Evolutionary conservation across 495 filamentous ascomycete species (phyloP), one percentile per base, ranked within the genome.

Genomic region (Cercophora newfieldiana): DNA sequence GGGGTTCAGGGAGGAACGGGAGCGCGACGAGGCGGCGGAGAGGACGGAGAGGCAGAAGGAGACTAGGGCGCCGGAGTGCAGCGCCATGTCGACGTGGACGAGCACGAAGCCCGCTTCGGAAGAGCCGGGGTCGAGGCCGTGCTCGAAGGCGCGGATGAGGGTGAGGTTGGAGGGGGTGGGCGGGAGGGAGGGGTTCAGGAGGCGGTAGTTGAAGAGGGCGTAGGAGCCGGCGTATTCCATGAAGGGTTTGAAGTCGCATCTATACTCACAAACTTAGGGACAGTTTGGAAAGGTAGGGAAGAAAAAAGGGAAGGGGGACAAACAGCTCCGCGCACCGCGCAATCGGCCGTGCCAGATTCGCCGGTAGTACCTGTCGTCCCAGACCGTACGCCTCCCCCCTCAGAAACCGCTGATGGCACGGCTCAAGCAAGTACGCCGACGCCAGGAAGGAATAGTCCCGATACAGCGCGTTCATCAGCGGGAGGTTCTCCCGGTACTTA

Each of bases 141-240:
- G 85, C 77, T 96, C 92, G 68, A 97, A 97, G 22, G 90, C 93
- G 22, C 93, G 91, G 68, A 96, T 89, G 3, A 96, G 85, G 48
- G 90, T 89, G 12, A 97, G 81, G 76, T 97, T 96, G 56, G 84
- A 79, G 72, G 93, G 93, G 12, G 87, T 82, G 18, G 92, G 80
- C 26, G 91, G 91, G 24, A 78, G 80, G 18, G 82, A 71, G 18
- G 89, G 88, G 62, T 93, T 83, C 26, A 82, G 78, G 16, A 95
- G 82, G 24, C 84, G 85, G 75, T 95, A 96, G 81, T 97, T 97
- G 85, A 89, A 96, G 54, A 97, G 86, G 51, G 91, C 90, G 77
- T 97, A 97, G 1, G 90, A 90, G 24, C 92, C 93, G 14, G 93
- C 93, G 76, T 97, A 97, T 70, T 94, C 92, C 92, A 97, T 94